These are phyloP conservation scores for Microdochium nivale DNA, from an alignment of 2,329 filamentous ascomycete species.

Conservation along the genomic window DNA sequence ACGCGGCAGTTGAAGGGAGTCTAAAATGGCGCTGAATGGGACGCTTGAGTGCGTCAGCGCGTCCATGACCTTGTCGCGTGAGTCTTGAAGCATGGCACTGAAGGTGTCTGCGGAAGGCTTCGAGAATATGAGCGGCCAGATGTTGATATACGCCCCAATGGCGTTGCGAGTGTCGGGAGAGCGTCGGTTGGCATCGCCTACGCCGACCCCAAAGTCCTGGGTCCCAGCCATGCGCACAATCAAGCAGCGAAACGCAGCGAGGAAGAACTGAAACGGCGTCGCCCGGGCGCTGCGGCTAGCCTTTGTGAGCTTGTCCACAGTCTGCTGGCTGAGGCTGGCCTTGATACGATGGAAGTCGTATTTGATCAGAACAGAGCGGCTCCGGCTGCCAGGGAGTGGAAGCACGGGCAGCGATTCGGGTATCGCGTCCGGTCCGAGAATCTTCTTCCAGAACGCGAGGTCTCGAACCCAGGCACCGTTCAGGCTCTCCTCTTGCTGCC, in stretches of 20 bases:
- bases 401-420: not conserved
- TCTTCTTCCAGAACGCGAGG: no score
- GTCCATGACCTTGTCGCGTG: conserved; percentile 16
- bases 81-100: conserved; percentile 7
- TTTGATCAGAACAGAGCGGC: not conserved
- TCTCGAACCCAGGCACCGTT: no score
- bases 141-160: not conserved
- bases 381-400: not conserved
- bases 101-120: conserved; percentile 9
- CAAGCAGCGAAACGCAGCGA: not conserved
- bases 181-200: not conserved
- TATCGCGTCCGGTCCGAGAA: not conserved
- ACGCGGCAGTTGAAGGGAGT: conserved; percentile 28
- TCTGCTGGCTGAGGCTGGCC: not conserved
- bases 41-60: conserved; percentile 29
- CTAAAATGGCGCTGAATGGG: conserved; percentile 36
- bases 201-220: not conserved
- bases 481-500: no score
- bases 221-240: not conserved
- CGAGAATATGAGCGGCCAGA: not conserved
- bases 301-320: not conserved
- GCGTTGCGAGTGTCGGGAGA: not conserved
- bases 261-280: not conserved
- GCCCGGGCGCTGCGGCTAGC: not conserved
- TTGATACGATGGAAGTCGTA: not conserved